Evolutionary conservation across 1,284 basidiomycete species (phyloP), one percentile per base, ranked within the genome.

Genomic region (Pterulicium gracile): DNA sequence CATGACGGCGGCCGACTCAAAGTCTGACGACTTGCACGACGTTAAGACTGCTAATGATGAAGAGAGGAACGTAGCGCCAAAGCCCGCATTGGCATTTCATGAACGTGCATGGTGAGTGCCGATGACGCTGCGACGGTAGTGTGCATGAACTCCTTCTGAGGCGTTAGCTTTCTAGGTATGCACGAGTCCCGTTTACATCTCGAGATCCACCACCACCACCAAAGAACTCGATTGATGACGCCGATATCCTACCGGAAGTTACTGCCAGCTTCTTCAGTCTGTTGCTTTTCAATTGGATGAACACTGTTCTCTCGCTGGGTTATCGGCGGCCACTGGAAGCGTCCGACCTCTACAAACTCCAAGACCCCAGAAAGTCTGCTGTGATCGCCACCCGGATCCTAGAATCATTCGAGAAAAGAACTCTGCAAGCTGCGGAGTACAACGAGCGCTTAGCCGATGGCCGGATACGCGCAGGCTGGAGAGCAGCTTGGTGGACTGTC

Each of bases 331-430:
- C 91, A 1, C 72, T 95, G 3, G 84, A 92, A 59, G 78, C 82
- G 0, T 67, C 81, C 0, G 92, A 96, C 62, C 68, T 95, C n/a
- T 94, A 85, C 73, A 83, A 79, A 59, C 77, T 94, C 40, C 80
- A 82, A 22, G 42, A 24, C 17, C 42, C 13, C 20, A 22, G 42
- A 19, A 43, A 43, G 17, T 43, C 84, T 0, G 67, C 69, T 2
- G 55, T 66, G 13, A 75, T 92, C 42, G 81, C 86, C 1, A 66
- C 75, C 3, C 67, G 66, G 34, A 83, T 96, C 23, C 64, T 73
- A 19, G 62, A 61, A 1, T 81, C 82, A 1, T 94, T 85, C 60
- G 76, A 82, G 34, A 62, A 66, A 13, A 74, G 88, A 3, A 65
- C 69, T 21, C 63, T 64, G 47, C 64, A 68, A 42, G 89, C 87